phyloP scores from a whole-genome alignment of 768 basidiomycete species.

The Hortiboletus campestris region DNA sequence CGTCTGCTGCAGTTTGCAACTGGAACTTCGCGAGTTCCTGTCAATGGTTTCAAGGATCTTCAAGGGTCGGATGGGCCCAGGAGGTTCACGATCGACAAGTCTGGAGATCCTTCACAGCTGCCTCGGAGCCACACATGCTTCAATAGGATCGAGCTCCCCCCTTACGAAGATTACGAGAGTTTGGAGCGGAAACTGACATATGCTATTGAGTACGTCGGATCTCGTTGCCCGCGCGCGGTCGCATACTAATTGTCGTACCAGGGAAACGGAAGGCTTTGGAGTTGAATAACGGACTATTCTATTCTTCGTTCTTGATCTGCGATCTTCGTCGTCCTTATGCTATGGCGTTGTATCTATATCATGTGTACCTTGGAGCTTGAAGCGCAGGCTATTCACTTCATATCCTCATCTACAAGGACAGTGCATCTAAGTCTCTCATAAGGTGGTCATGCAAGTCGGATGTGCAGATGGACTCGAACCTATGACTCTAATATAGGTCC shows the following conservation, averaged over 20 bases:
- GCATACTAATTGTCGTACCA: constrained; percentile 29
- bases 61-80: constrained; percentile 92
- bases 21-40: constrained; percentile 79
- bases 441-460: background rate
- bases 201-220: constrained; percentile 69
- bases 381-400: background rate
- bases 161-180: constrained; percentile 85
- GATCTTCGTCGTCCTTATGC: constrained; percentile 1
- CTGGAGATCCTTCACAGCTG: constrained; percentile 82
- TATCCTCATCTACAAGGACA: background rate
- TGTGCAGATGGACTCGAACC: background rate
- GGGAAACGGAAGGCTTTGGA: constrained; percentile 78
- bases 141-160: constrained; percentile 84
- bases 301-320: constrained; percentile 4
- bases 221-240: background rate
- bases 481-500: background rate
- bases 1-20: constrained; percentile 88
- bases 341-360: constrained; percentile 16
- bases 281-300: constrained; percentile 42
- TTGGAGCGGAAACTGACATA: constrained; percentile 82
- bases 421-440: background rate
- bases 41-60: constrained; percentile 93
- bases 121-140: constrained; percentile 95
- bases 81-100: constrained; percentile 93
- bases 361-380: constrained; percentile 2